Evolutionary conservation across 1,139 yeast species (phyloP), one percentile per base, ranked within the genome.

Genomic region (Magnusiomyces starmeri): DNA sequence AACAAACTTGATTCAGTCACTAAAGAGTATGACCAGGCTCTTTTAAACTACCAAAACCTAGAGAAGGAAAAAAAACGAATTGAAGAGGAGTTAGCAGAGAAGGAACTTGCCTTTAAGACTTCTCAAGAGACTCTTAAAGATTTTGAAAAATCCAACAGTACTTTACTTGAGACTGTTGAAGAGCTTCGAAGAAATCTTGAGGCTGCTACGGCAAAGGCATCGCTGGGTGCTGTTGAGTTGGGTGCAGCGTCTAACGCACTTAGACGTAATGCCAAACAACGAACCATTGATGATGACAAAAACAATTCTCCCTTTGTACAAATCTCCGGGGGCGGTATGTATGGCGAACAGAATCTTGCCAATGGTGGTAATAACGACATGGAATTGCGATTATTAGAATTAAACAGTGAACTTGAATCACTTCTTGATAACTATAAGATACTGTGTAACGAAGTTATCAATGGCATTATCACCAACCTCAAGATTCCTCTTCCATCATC

Each of bases 401-500:
- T 67, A 51, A 68, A 69, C 52, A 68, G 62, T n/a, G 70, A 70
- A 57, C 68, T 72, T 51, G 74, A 71, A 60, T 59, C 63, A 46
- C 57, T 72, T 50, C 76, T 92, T 60, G 86, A 89, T 64, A 92
- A 89, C 62, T 83, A 95, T 12, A 82, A 85, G 60, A 76, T 80
- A 34, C 73, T 90, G 61, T 92, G 87, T 65, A 77, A 82, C 57
- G 97, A 90, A 69, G 87, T 89, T 51, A 86, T 88, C 37, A 89
- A 84, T 60, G 96, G 96, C 8, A 74, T 94, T 59, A 77, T 92
- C 65, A 85, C 83, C 73, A 90, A 89, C n/a, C 76, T 92, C 68
- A 86, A 83, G 70, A 81, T 90, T 52, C 97, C 98, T 43, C 78
- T 81, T 20, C 87, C 95, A 26, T 83, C 90, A 54, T 86, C 86